phyloP scores from a whole-genome alignment of 495 filamentous ascomycete genomes.

The Bryoglossum gracile region DNA sequence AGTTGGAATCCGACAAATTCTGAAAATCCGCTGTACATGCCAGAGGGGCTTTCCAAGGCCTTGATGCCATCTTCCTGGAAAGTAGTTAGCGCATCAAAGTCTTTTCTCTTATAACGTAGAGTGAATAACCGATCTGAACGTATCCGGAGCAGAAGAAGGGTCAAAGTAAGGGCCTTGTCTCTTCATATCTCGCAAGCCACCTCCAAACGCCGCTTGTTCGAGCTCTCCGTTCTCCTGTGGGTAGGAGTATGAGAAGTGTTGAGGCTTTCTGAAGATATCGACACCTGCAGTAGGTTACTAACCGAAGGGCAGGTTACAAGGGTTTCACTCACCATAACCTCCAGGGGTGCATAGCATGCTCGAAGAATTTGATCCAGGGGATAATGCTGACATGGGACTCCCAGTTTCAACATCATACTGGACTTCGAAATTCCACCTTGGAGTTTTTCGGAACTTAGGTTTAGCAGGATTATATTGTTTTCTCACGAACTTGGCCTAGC shows the following conservation, averaged over 20 bases:
- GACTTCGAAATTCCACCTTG: neutral
- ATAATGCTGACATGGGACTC: slow-evolving; percentile 8
- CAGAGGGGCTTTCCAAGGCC: neutral
- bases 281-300: no score
- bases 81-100: neutral
- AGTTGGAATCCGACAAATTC: no score
- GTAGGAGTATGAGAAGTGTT: neutral
- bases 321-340: no score
- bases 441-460: neutral
- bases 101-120: no score
- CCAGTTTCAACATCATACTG: slow-evolving; percentile 18
- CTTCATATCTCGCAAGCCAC: neutral
- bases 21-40: no score
- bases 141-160: slow-evolving; percentile 3
- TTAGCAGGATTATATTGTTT: neutral
- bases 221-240: neutral
- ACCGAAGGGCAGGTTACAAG: no score
- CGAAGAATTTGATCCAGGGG: neutral
- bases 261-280: neutral
- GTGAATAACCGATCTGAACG: slow-evolving; percentile 7
- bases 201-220: slow-evolving; percentile 1
- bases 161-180: no score
- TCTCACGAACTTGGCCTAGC: neutral
- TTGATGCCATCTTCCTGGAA: neutral
- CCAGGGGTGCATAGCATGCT: neutral